Conservation (phyloP, 2,329 filamentous ascomycete genomes). For the Sclerotinia glacialis region DNA sequence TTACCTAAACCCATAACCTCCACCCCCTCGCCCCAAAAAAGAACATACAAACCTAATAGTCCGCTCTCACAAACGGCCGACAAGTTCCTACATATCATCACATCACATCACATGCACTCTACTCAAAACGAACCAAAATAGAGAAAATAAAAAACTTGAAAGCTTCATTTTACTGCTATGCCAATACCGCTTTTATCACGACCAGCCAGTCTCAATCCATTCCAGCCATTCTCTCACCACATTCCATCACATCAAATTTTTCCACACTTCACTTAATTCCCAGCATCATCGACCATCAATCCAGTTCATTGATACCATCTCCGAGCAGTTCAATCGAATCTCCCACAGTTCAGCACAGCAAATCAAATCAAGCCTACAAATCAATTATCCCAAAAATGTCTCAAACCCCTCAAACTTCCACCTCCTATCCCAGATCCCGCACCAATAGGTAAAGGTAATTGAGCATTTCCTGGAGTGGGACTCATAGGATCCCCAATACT, state of each 20-base stretch:
- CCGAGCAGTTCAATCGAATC: not conserved
- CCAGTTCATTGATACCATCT: not conserved
- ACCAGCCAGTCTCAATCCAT: not conserved
- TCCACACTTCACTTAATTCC: not conserved
- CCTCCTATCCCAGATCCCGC: conserved; percentile 1
- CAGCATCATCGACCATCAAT: not conserved
- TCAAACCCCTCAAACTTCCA: conserved; percentile 6
- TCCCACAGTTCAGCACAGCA: not conserved
- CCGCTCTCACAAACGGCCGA: no score
- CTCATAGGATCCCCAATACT: conserved; percentile 54
- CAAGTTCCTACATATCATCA: no score
- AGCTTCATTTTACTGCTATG: conserved; percentile 12
- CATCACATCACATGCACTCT: not conserved
- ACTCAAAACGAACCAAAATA: not conserved
- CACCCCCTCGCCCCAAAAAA: no score
- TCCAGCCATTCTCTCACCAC: not conserved
- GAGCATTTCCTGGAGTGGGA: conserved; percentile 39
- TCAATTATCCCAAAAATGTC: conserved; percentile 14
- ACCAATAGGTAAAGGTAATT: conserved; percentile 8
- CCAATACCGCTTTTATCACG: not conserved
- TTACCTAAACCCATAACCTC: no score
- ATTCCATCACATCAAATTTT: not conserved
- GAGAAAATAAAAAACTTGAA: not conserved
- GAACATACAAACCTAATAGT: no score
- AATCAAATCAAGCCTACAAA: conserved; percentile 2